Conservation (phyloP, 139 green algal species). For the Zygnema circumcarinatum region DNA sequence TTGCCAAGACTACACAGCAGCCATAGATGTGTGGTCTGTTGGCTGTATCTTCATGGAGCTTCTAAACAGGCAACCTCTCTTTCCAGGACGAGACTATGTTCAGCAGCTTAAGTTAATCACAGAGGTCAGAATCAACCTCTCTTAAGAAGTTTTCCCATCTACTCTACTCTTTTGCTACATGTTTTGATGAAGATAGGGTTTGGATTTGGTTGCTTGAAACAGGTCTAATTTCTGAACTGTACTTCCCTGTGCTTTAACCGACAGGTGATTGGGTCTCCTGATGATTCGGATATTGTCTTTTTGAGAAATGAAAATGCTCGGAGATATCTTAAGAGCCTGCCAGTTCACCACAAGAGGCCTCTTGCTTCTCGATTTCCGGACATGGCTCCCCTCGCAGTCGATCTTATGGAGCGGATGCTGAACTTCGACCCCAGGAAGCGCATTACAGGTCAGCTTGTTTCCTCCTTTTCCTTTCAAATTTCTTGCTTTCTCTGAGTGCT, state of each 20-base stretch:
- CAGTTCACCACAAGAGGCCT: slow-evolving; percentile 24
- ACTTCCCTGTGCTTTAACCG: background rate
- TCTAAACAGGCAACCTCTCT: slow-evolving; percentile 66
- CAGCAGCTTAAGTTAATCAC: slow-evolving; percentile 72
- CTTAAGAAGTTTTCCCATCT: background rate
- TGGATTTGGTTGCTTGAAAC: slow-evolving; percentile 21
- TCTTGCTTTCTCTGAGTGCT: no score
- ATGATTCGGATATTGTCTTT: slow-evolving; percentile 89
- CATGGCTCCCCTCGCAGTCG: slow-evolving; percentile 54
- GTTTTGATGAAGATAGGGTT: background rate
- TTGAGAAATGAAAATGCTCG: slow-evolving; percentile 81
- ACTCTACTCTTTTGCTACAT: background rate
- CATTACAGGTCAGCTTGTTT: slow-evolving; percentile 64
- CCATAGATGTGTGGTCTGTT: slow-evolving; percentile 66
- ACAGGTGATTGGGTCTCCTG: slow-evolving; percentile 83
- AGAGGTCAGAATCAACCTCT: slow-evolving; percentile 52
- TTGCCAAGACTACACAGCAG: slow-evolving; percentile 62
- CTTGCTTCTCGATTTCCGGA: slow-evolving; percentile 61
- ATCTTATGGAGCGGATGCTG: slow-evolving; percentile 72
- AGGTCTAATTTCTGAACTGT: slow-evolving; percentile 51
- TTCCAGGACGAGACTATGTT: slow-evolving; percentile 70
- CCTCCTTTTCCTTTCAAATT: background rate
- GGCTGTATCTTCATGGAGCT: slow-evolving; percentile 74
- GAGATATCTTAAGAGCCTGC: slow-evolving; percentile 65
- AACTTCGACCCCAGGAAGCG: slow-evolving; percentile 67